Evolutionary conservation across 2,329 filamentous ascomycete genomes (phyloP).

Genomic region (Fusarium sp.): DNA sequence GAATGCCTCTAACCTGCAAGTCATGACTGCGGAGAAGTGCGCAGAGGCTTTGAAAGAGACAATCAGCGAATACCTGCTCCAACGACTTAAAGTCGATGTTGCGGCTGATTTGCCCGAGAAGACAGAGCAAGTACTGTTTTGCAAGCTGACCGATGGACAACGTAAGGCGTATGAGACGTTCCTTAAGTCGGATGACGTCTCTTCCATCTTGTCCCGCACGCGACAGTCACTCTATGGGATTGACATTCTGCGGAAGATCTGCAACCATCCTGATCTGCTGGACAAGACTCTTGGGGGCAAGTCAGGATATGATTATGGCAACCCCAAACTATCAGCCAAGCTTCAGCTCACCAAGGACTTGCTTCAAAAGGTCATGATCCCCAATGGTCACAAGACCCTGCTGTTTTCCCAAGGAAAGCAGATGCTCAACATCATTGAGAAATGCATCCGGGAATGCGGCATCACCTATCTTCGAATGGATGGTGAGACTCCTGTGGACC

Average conservation of each 20-base stretch:
- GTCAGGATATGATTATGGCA: constrained; percentile 83
- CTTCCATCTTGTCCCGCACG: constrained; percentile 81
- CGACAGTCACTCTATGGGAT: constrained; percentile 90
- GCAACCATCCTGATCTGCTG: constrained; percentile 94
- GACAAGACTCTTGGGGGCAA: constrained; percentile 73
- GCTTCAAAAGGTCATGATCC: constrained; percentile 86
- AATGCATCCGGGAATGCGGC: constrained; percentile 79
- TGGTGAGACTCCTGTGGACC: constrained; percentile 89
- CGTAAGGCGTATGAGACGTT: constrained; percentile 86
- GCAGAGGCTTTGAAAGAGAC: constrained; percentile 94
- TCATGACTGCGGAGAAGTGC: constrained; percentile 94
- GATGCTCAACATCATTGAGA: constrained; percentile 95
- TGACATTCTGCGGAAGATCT: constrained; percentile 94
- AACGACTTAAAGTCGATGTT: constrained; percentile 94
- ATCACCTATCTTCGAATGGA: constrained; percentile 93
- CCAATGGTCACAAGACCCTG: constrained; percentile 91
- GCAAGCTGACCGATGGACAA: constrained; percentile 86
- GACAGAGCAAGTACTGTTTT: constrained; percentile 96
- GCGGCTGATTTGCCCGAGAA: constrained; percentile 95
- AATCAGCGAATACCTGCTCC: constrained; percentile 92
- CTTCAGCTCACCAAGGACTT: constrained; percentile 95
- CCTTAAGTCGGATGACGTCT: constrained; percentile 86
- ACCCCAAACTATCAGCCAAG: constrained; percentile 87
- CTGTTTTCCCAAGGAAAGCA: constrained; percentile 94
- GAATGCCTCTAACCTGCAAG: constrained; percentile 93